These are phyloP conservation scores for Agapanthus africanus DNA, from an alignment of 106 monocot species.

Conservation along the genomic window DNA sequence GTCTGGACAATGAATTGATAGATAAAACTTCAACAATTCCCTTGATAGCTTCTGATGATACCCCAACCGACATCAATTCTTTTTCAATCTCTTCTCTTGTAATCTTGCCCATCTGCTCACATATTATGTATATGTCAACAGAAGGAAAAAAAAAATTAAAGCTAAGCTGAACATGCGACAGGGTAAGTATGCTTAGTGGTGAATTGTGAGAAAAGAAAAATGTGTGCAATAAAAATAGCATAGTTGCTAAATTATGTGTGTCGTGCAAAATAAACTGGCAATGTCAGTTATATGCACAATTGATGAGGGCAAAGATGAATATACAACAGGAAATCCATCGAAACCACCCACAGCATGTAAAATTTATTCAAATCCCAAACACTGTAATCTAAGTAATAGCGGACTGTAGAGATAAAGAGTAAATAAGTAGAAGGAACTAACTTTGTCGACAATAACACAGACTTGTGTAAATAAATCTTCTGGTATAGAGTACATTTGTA, in stretches of 20 bases:
- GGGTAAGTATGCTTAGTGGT: not conserved
- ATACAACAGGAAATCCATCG: not conserved
- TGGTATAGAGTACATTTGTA: slow-evolving; percentile 66
- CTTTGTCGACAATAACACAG: slow-evolving; percentile 87
- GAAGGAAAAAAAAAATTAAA: not conserved
- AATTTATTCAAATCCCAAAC: too few relatives aligned
- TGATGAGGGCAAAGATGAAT: not conserved
- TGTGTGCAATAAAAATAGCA: not conserved
- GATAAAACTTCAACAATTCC: slow-evolving; percentile 81
- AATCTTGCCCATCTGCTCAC: slow-evolving; percentile 73
- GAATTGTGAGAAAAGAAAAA: not conserved
- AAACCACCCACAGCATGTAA: not conserved
- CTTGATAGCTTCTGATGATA: slow-evolving; percentile 62
- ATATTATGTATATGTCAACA: slow-evolving; percentile 1
- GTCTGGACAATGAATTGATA: slow-evolving; percentile 68
- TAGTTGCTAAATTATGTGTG: not conserved
- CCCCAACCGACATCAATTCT: slow-evolving; percentile 52
- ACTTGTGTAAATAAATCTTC: slow-evolving; percentile 81
- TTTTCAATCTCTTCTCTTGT: slow-evolving; percentile 84
- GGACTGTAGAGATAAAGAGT: slow-evolving; percentile 1
- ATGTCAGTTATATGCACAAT: not conserved
- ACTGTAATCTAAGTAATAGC: not conserved
- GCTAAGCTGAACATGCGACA: not conserved
- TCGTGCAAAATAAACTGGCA: not conserved
- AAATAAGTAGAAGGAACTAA: slow-evolving; percentile 21